phyloP scores from a whole-genome alignment of 2,329 filamentous ascomycete genomes.

The Cryphonectria carpinicola region DNA sequence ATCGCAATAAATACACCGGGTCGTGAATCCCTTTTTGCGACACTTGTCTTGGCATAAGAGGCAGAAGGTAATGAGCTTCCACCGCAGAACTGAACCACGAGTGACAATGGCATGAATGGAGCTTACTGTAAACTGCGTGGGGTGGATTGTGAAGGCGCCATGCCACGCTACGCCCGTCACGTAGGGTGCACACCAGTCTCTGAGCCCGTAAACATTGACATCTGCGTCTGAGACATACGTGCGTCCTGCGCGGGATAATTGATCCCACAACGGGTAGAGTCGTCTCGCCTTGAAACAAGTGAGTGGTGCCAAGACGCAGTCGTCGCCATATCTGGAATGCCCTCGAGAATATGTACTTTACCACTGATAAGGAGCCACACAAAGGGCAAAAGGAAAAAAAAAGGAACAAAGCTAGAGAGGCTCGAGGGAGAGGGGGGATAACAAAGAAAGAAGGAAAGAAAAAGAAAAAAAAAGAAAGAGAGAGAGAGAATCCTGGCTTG shows the following conservation, averaged over 20 bases:
- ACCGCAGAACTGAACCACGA: background rate
- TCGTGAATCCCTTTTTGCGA: background rate
- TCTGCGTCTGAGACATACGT: background rate
- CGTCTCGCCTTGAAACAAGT: background rate
- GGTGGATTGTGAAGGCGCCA: background rate
- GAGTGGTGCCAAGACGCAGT: slow-evolving; percentile 2
- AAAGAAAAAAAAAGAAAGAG: background rate
- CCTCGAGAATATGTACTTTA: background rate
- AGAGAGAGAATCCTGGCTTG: background rate
- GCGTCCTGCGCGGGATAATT: background rate
- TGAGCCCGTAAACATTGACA: background rate
- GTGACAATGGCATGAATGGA: background rate
- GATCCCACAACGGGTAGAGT: background rate
- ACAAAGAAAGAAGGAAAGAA: background rate
- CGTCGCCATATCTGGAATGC: slow-evolving; percentile 5
- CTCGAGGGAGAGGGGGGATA: too few species aligned
- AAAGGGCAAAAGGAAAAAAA: background rate
- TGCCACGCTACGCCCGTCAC: background rate
- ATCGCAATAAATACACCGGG: background rate
- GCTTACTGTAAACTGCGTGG: background rate
- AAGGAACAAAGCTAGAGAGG: too few species aligned
- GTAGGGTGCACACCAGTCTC: background rate
- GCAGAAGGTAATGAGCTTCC: background rate
- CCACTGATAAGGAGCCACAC: background rate
- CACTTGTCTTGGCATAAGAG: background rate